Conservation (phyloP, 129 eudicot genomes). For the Arctium lappa region DNA sequence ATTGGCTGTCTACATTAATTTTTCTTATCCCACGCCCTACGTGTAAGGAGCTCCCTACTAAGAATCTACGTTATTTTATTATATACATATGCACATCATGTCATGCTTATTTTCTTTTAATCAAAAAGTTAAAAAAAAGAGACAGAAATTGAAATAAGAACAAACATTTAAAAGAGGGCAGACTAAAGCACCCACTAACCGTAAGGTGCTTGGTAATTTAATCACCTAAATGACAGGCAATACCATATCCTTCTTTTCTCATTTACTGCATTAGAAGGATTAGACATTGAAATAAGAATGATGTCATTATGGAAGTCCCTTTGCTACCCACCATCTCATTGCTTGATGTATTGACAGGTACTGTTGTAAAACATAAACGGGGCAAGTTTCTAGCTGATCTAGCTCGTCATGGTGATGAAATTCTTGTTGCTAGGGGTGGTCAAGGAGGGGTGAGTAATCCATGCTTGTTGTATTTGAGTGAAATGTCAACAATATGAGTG, state of each 20-base stretch:
- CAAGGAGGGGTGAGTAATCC: slow-evolving; percentile 88
- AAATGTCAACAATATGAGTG: not conserved
- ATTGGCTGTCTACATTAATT: no score
- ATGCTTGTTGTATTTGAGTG: slow-evolving; percentile 8
- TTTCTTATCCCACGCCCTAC: not conserved
- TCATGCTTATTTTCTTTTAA: not conserved
- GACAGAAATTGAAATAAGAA: not conserved
- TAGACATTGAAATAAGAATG: not conserved
- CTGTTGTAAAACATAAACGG: slow-evolving; percentile 89
- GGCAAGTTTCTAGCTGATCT: slow-evolving; percentile 95
- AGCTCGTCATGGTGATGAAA: slow-evolving; percentile 86
- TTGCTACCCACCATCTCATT: not conserved
- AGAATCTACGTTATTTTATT: not conserved
- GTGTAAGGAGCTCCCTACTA: not conserved
- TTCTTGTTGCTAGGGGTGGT: slow-evolving; percentile 98
- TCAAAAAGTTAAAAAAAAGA: not conserved
- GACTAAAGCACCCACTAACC: slow-evolving; percentile 1
- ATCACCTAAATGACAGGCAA: not conserved
- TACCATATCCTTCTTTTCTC: not conserved
- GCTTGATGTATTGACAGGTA: slow-evolving; percentile 47
- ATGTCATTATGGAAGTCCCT: not conserved
- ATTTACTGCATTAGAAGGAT: not conserved
- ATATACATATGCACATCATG: not conserved
- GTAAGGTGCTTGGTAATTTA: slow-evolving; percentile 5
- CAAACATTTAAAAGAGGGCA: not conserved